Conservation (phyloP, 805 yeast genomes). For the Sungouiella thailandica region DNA sequence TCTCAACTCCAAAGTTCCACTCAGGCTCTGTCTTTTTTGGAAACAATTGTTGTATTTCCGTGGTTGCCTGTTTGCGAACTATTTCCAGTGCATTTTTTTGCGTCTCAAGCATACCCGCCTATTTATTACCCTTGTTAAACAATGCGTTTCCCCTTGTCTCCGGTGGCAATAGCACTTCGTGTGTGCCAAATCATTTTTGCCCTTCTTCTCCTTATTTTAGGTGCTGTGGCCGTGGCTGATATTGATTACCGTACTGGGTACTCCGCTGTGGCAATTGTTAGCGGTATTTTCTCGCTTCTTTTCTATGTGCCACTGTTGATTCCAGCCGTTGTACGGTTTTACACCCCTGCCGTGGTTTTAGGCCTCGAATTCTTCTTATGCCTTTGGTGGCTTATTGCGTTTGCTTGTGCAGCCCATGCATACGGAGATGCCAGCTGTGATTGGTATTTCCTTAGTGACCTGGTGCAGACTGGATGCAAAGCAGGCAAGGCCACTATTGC, state of each 20-base stretch:
- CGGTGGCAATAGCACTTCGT: neutral
- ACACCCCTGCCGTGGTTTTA: slow-evolving; percentile 2
- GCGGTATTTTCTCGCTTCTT: slow-evolving; percentile 2
- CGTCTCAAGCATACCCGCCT: too few relatives aligned
- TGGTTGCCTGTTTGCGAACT: too few relatives aligned
- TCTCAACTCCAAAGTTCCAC: too few relatives aligned
- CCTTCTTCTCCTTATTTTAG: slow-evolving; percentile 2
- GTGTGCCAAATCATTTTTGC: slow-evolving; percentile 3
- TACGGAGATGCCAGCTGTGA: slow-evolving; percentile 2
- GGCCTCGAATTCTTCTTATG: slow-evolving; percentile 3
- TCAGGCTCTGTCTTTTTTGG: too few relatives aligned
- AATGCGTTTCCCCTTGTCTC: neutral
- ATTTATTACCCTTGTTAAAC: too few relatives aligned
- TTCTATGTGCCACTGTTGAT: slow-evolving; percentile 2
- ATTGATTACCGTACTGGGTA: neutral
- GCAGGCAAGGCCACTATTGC: slow-evolving; percentile 4
- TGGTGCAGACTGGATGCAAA: slow-evolving; percentile 1
- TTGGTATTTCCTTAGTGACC: neutral
- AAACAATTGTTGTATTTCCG: too few relatives aligned
- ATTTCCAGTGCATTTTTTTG: too few relatives aligned
- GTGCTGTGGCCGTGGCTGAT: slow-evolving; percentile 1
- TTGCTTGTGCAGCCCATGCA: slow-evolving; percentile 2
- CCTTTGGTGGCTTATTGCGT: slow-evolving; percentile 5
- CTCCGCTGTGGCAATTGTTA: slow-evolving; percentile 4
- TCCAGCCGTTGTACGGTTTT: neutral